These are phyloP conservation scores for Cordyceps militaris DNA, from an alignment of 2,329 filamentous ascomycete species.

Conservation along the genomic window DNA sequence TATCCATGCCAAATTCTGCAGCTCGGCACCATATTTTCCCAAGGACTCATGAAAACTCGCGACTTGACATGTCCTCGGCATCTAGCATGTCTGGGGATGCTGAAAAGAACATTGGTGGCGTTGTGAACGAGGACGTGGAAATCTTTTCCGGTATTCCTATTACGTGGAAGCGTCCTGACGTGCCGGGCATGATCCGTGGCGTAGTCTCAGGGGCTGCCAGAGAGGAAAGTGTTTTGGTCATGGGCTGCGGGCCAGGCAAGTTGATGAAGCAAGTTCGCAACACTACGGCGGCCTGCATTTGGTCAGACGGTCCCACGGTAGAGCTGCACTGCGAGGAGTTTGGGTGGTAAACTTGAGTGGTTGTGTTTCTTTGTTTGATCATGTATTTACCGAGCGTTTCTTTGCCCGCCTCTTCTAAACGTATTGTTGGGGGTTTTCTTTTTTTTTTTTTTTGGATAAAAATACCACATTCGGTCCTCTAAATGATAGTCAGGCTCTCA, in stretches of 20 bases:
- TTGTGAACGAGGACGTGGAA: slow-evolving; percentile 1
- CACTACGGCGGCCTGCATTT: slow-evolving; percentile 33
- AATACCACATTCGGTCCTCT: neutral
- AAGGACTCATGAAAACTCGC: neutral
- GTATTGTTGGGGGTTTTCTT: neutral
- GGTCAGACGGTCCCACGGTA: slow-evolving; percentile 33
- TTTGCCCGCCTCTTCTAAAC: neutral
- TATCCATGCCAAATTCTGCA: neutral
- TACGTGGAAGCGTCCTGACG: slow-evolving; percentile 30
- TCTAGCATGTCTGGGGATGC: neutral
- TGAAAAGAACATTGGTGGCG: neutral
- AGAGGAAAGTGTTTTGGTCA: slow-evolving; percentile 32
- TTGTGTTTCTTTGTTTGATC: neutral
- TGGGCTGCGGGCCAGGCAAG: slow-evolving; percentile 39
- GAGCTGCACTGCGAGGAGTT: slow-evolving; percentile 44
- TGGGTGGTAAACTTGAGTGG: slow-evolving; percentile 28
- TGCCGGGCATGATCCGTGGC: slow-evolving; percentile 27
- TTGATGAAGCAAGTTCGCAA: slow-evolving; percentile 37
- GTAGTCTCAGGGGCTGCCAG: slow-evolving; percentile 22
- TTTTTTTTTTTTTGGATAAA: neutral
- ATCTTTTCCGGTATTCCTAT: slow-evolving; percentile 20
- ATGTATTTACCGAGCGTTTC: neutral
- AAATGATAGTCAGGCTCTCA: neutral
- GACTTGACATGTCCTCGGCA: neutral
- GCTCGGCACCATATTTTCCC: neutral